A percentile compares a stretch with the other conserved stretches of the same genome.
Conservation (phyloP, 192 early-diverging fungal genomes). For the Coemansia sp. region DNA sequence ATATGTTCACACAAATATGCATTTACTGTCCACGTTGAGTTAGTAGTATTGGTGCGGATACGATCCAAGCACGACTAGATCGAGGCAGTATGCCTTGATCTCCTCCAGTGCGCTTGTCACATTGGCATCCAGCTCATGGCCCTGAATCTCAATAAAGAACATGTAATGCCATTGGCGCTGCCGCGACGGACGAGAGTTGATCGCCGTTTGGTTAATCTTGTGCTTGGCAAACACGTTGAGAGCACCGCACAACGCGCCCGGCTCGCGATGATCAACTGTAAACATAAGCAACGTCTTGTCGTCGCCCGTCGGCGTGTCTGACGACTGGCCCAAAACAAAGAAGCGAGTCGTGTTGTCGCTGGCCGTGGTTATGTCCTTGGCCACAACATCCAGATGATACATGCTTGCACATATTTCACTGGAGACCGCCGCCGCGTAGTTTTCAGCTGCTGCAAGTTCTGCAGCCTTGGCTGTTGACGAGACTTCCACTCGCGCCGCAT, state of each 20-base stretch:
- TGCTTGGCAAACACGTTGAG: slow-evolving; percentile 80
- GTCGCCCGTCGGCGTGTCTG: slow-evolving; percentile 62
- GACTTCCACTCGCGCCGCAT: slow-evolving; percentile 70
- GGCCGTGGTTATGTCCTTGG: slow-evolving; percentile 74
- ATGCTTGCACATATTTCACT: slow-evolving; percentile 74
- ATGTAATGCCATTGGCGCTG: slow-evolving; percentile 87
- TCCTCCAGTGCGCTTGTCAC: slow-evolving; percentile 68
- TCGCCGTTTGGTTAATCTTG: slow-evolving; percentile 82
- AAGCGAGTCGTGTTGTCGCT: slow-evolving; percentile 91
- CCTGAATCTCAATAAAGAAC: slow-evolving; percentile 90
- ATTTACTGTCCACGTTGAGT: background rate
- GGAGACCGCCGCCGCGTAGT: slow-evolving; percentile 77
- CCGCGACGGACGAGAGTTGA: slow-evolving; percentile 85
- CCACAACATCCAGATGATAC: slow-evolving; percentile 76
- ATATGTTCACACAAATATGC: no score
- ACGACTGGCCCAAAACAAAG: slow-evolving; percentile 77
- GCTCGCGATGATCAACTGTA: slow-evolving; percentile 86
- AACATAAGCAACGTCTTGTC: slow-evolving; percentile 84
- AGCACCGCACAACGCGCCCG: slow-evolving; percentile 83
- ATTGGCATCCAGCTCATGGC: slow-evolving; percentile 69
- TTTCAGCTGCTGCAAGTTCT: slow-evolving; percentile 76
- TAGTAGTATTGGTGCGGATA: slow-evolving; percentile 63
- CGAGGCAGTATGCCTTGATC: slow-evolving; percentile 68
- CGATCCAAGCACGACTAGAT: slow-evolving; percentile 77
- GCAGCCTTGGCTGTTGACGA: slow-evolving; percentile 86